These are phyloP conservation scores for Trametes villosa DNA, from an alignment of 768 basidiomycete genomes.

Conservation along the genomic window DNA sequence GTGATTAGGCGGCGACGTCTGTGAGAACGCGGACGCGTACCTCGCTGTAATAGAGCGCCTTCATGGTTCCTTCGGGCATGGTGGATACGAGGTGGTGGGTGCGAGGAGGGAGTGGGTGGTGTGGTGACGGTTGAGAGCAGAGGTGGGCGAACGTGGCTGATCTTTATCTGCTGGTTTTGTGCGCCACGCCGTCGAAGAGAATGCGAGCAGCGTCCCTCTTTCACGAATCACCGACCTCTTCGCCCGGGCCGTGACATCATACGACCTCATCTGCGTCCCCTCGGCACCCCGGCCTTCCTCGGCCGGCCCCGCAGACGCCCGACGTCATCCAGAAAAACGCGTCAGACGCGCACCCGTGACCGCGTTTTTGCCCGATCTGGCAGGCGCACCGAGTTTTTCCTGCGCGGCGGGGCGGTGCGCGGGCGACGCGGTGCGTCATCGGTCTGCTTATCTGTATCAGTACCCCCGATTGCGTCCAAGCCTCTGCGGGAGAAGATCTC, in stretches of 20 bases:
- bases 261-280: constrained; percentile 1
- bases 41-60: constrained; percentile 72
- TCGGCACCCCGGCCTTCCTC: constrained; percentile 9
- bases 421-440: constrained; percentile 8
- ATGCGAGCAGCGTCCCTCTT: neutral
- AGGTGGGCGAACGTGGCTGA: constrained; percentile 19
- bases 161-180: constrained; percentile 26
- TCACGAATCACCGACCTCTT: too few species aligned
- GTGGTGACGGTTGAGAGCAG: constrained; percentile 16
- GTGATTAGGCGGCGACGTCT: constrained; percentile 7
- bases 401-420: neutral
- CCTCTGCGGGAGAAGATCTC: neutral
- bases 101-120: neutral
- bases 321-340: neutral
- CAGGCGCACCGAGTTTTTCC: neutral
- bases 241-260: constrained; percentile 25
- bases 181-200: constrained; percentile 16
- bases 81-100: constrained; percentile 1
- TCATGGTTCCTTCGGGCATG: constrained; percentile 71
- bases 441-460: constrained; percentile 22
- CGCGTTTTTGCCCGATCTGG: constrained; percentile 14
- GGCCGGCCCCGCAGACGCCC: constrained; percentile 11
- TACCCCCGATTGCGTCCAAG: constrained; percentile 8
- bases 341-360: constrained; percentile 18
- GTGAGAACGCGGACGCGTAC: constrained; percentile 42